Conservation (phyloP, 2,329 filamentous ascomycete genomes). For the Fusarium acutatum region DNA sequence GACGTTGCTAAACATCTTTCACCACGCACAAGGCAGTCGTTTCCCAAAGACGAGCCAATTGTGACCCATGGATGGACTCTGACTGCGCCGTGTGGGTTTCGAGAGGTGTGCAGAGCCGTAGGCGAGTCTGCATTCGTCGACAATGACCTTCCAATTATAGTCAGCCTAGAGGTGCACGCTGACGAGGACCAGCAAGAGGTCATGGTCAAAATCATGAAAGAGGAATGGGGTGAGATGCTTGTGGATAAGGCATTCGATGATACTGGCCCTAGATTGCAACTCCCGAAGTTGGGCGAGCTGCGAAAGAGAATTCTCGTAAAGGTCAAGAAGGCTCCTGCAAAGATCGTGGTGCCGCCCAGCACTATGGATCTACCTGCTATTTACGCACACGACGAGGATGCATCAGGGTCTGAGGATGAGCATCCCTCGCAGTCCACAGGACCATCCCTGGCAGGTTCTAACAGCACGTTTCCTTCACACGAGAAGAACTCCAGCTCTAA, state of each 20-base stretch:
- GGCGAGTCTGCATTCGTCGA: conserved; percentile 79
- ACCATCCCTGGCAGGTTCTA: conserved; percentile 18
- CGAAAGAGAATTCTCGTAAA: conserved; percentile 85
- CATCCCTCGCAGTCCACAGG: conserved; percentile 22
- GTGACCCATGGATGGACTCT: conserved; percentile 87
- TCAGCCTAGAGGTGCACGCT: conserved; percentile 92
- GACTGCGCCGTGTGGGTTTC: conserved; percentile 85
- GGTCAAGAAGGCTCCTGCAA: conserved; percentile 68
- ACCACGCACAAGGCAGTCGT: conserved; percentile 34
- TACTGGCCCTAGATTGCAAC: conserved; percentile 60
- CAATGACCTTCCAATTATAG: conserved; percentile 83
- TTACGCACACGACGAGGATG: conserved; percentile 48
- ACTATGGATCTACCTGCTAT: conserved; percentile 46
- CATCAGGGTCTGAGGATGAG: conserved; percentile 57
- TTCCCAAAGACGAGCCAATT: conserved; percentile 71
- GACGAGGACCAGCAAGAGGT: conserved; percentile 82
- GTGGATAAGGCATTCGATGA: conserved; percentile 66
- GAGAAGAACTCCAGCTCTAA: conserved; percentile 59
- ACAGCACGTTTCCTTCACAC: conserved; percentile 16
- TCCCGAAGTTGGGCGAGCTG: conserved; percentile 77
- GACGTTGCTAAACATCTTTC: conserved; percentile 42
- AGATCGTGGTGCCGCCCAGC: conserved; percentile 43
- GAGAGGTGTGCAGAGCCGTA: conserved; percentile 84
- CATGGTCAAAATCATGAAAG: conserved; percentile 94
- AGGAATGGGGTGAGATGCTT: conserved; percentile 82